Evolutionary conservation across 2,329 filamentous ascomycete species (phyloP).

Genomic region (Sordariomycetes sp.): DNA sequence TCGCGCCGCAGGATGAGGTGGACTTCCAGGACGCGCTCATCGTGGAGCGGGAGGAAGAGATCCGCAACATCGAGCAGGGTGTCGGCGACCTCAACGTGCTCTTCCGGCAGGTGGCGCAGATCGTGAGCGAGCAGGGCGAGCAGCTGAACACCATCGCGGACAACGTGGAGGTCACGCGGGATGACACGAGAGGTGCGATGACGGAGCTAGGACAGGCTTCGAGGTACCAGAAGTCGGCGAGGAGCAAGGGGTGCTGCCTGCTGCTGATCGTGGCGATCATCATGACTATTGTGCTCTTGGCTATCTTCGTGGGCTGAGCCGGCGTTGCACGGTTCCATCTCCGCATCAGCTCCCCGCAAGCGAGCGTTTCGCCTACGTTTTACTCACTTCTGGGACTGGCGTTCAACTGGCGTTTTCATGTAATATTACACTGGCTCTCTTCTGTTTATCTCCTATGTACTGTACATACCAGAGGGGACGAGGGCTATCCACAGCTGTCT

Average conservation of each 20-base stretch:
- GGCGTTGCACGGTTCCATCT: slow-evolving; percentile 1
- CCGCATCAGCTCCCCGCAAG: slow-evolving; percentile 14
- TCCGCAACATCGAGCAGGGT: slow-evolving; percentile 92
- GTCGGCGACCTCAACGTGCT: slow-evolving; percentile 93
- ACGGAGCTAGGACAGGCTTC: slow-evolving; percentile 75
- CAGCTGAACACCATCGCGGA: slow-evolving; percentile 78
- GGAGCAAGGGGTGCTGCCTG: slow-evolving; percentile 89
- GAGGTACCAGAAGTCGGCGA: slow-evolving; percentile 87
- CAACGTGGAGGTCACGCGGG: slow-evolving; percentile 75
- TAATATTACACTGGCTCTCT: slow-evolving; percentile 8
- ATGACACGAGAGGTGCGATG: slow-evolving; percentile 77
- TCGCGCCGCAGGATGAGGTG: slow-evolving; percentile 87
- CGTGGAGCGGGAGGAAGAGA: slow-evolving; percentile 91
- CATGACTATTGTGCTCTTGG: slow-evolving; percentile 78
- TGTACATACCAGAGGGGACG: not conserved
- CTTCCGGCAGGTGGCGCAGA: slow-evolving; percentile 95
- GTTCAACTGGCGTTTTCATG: slow-evolving; percentile 4
- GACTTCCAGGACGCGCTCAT: slow-evolving; percentile 96
- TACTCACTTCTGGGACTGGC: not conserved
- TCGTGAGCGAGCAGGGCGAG: slow-evolving; percentile 88
- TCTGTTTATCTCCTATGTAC: slow-evolving; percentile 7
- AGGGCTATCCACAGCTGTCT: not conserved
- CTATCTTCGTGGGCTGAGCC: slow-evolving; percentile 63
- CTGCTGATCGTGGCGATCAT: slow-evolving; percentile 83
- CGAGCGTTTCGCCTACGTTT: slow-evolving; percentile 9